A percentile compares a stretch with the other conserved stretches of the same genome.
phyloP scores from a whole-genome alignment of 1,284 basidiomycete species.

The Exobasidium rhododendri region DNA sequence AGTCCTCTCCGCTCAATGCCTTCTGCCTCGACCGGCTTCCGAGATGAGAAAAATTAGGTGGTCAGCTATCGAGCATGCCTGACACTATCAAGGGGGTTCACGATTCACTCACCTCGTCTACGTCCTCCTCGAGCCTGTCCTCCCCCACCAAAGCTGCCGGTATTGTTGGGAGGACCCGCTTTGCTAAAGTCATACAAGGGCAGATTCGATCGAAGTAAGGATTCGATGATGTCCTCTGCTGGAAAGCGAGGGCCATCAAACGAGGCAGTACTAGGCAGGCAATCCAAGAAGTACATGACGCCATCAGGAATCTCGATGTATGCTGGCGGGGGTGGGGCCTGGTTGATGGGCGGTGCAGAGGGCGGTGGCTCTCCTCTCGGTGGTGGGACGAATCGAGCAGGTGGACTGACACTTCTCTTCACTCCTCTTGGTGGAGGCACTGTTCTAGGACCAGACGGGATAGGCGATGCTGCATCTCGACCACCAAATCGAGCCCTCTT shows the following conservation, averaged over 20 bases:
- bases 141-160: background rate
- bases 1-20: too few relatives aligned
- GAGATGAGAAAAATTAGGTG: background rate
- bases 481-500: background rate
- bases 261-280: conserved; percentile 26
- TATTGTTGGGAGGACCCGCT: background rate
- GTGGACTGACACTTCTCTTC: conserved; percentile 1
- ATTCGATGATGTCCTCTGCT: conserved; percentile 39
- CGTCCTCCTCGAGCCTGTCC: background rate
- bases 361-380: background rate
- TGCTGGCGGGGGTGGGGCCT: conserved; percentile 15
- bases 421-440: conserved; percentile 3
- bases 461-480: background rate
- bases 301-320: conserved; percentile 30
- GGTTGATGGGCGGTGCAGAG: background rate
- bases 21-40: background rate
- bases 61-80: too few relatives aligned
- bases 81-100: too few relatives aligned
- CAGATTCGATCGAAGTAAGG: conserved; percentile 29
- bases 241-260: conserved; percentile 40
- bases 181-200: conserved; percentile 15
- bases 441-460: background rate
- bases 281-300: conserved; percentile 36
- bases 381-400: conserved; percentile 1
- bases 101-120: background rate